Base-by-base conservation (phyloP, 169 alveolate genomes). In the Babesia gibsoni region DNA sequence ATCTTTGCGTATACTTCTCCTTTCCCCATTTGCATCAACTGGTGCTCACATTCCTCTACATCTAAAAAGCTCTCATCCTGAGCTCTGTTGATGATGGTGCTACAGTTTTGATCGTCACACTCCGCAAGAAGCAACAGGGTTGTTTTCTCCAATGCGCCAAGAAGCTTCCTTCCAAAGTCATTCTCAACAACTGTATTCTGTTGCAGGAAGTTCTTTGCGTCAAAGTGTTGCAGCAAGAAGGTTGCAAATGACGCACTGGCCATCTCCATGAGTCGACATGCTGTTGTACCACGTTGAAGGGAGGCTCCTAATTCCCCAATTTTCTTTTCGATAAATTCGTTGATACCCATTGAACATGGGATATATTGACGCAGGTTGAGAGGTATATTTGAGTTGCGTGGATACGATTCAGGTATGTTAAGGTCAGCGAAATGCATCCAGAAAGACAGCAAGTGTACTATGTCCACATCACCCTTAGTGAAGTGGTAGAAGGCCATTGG, bases 401-500 rank as follows among this genome's bases (percentile, higher is more conserved):
- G 64, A 42, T 66, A 66, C 35, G 72, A 53, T 27, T 75, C 80
- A 14, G 79, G 79, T 8, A 61, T 41, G 4, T 41, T 41, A 5
- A 66, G 43, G 16, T 50, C 77, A 41, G 68, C 68, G 33, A 65
- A 75, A 32, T 45, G 70, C 37, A 33, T 54, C 84, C 84, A 75
- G 52, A 75, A 75, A 27, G 66, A 30, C 35, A 78, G 12, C 49
- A 78, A 35, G 30, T 78, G 58, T 8, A 67, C 69, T 12, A 78
- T 52, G 65, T 78, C 87, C 10, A 57, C 82, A 20, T 54, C 57
- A 22, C 87, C 87, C 35, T 56, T 37, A 18, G 87, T 50, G 52
- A 78, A 78, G 59, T 78, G 87, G 39, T 64, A 74, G 67, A 78
- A 78, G 12, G 87, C 87, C 41, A 39, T 10, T 20, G 87, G 82